Evolutionary conservation across 2,329 filamentous ascomycete genomes (phyloP).

Genomic region (Atkinsonella hypoxylon): DNA sequence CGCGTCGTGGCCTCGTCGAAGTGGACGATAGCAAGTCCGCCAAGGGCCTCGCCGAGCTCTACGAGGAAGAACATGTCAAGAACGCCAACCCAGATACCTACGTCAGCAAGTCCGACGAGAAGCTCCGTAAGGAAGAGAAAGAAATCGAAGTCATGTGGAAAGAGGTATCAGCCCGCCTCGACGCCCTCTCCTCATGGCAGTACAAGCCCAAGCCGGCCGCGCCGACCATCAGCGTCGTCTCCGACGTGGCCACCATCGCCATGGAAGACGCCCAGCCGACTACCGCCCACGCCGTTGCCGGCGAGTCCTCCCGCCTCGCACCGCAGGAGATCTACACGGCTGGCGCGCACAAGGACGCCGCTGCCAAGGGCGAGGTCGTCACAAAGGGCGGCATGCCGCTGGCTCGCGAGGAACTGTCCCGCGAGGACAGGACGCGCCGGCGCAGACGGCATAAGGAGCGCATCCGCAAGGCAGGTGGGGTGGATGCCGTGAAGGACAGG

Average conservation of each 20-base stretch:
- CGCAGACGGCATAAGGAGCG: conserved; percentile 78
- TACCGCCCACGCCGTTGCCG: conserved; percentile 60
- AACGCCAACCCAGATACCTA: conserved; percentile 66
- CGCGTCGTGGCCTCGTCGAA: conserved; percentile 62
- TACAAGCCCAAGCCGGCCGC: conserved; percentile 83
- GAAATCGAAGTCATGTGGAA: conserved; percentile 79
- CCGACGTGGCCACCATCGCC: conserved; percentile 79
- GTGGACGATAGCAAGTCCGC: conserved; percentile 80
- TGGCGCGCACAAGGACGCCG: conserved; percentile 55
- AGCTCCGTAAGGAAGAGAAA: conserved; percentile 66
- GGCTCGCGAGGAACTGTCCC: conserved; percentile 72
- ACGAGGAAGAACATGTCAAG: conserved; percentile 84
- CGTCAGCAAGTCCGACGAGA: conserved; percentile 71
- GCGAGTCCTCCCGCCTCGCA: conserved; percentile 64
- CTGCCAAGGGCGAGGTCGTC: conserved; percentile 58
- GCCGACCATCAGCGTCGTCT: conserved; percentile 72
- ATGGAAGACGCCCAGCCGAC: conserved; percentile 95
- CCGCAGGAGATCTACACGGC: conserved; percentile 90
- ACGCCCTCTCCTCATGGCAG: conserved; percentile 85
- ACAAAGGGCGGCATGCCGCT: conserved; percentile 67
- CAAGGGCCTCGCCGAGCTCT: conserved; percentile 80
- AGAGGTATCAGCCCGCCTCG: conserved; percentile 66
- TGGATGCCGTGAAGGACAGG: conserved; percentile 13
- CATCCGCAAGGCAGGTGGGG: conserved; percentile 54
- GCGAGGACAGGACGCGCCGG: conserved; percentile 70